phyloP scores from a whole-genome alignment of 2,329 filamentous ascomycete species.

The Myotisia sp. region DNA sequence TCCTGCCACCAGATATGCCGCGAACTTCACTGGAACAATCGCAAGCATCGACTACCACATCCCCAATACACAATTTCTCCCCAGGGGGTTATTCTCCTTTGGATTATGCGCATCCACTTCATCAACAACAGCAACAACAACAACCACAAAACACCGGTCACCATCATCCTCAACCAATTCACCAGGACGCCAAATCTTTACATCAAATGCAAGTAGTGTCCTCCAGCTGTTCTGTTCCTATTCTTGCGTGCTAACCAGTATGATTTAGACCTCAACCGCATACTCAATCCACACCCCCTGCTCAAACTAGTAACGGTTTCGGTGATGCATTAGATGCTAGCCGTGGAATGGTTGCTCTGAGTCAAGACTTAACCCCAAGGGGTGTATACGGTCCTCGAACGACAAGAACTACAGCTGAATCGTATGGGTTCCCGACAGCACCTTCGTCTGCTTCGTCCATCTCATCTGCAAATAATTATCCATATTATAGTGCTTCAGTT shows the following conservation, averaged over 20 bases:
- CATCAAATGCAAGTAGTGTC: conserved; percentile 78
- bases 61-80: conserved; percentile 52
- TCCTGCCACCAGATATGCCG: conserved; percentile 61
- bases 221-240: neutral
- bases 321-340: conserved; percentile 85
- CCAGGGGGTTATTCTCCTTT: conserved; percentile 61
- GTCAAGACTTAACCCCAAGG: conserved; percentile 75
- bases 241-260: neutral
- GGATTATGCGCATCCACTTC: conserved; percentile 55
- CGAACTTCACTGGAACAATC: conserved; percentile 60
- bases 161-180: conserved; percentile 25
- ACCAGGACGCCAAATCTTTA: conserved; percentile 46
- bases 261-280: conserved; percentile 15
- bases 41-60: conserved; percentile 52
- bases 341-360: conserved; percentile 88
- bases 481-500: conserved; percentile 74
- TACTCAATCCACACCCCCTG: conserved; percentile 38
- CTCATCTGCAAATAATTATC: conserved; percentile 66
- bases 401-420: conserved; percentile 61
- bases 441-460: conserved; percentile 92
- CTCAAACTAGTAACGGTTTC: conserved; percentile 37
- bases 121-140: conserved; percentile 34
- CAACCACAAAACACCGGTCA: conserved; percentile 30
- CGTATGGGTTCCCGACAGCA: conserved; percentile 78
- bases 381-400: conserved; percentile 67